Base-by-base conservation (phyloP, 2,329 filamentous ascomycete species). In the Ramichloridium luteum region DNA sequence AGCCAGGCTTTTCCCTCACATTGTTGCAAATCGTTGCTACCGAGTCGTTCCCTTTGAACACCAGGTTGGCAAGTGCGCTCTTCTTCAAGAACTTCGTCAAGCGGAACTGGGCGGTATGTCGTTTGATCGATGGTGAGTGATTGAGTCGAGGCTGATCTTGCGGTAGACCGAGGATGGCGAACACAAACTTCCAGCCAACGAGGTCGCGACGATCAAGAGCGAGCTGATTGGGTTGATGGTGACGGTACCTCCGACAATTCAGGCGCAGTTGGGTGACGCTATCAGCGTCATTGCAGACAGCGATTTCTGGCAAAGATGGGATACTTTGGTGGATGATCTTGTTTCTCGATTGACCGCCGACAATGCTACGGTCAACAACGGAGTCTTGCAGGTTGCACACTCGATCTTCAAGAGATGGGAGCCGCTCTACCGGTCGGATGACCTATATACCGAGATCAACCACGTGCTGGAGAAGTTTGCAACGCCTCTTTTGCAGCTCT, bases 31-130 rank as follows among this genome's bases (percentile, higher is more conserved):
- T 96, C 53, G 84, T 93, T 49, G 83, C 81, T 42, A 75, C 79
- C 45, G 72, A 77, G 35, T 64, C 70, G 25, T 72, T 80, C 41
- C 77, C 83, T 25, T 61, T 68, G 43, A 88, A 82, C 49, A 90
- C 82, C 39, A 77, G 90, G 40, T 75, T 98, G 25, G 75, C 88
- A 5, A 83, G 81, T 49, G 83, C 90, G 16, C 70, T 98, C 38
- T 90, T 82, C 64, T 98, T 98, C 72, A 98, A 98, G 64, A 98
- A 98, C 65, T 93, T 93, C 59, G 85, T 98, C 53, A 80, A 81
- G 58, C 75, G 80, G 54, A 90, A 85, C 66, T 98, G 92, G 74
- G 82, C 84, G 48, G 76, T 79, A 60, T 46, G 73, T 26, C 25
- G 9, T 20, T n/a, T 23, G 8, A 8, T 8, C 20, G 8, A 8